Base-by-base conservation (phyloP, 805 yeast genomes). In the Hanseniaspora meyeri region DNA sequence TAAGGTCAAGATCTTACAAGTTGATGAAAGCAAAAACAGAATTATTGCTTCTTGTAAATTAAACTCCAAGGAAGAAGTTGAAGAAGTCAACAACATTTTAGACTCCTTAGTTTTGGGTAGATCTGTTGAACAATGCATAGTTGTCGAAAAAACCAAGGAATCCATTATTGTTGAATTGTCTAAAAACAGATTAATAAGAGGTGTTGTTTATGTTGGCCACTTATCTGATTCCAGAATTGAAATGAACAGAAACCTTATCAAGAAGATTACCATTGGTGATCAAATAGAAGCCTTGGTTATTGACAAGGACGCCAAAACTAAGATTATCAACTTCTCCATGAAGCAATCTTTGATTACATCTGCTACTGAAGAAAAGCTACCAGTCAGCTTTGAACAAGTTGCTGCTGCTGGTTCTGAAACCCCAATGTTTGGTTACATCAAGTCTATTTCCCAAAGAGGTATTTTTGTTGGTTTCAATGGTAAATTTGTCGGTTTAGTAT, bases 391-490 rank as follows among this genome's bases (percentile, higher is more conserved):
- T 63, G 73, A 74, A 17, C 95, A 86, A 43, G 73, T 89, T 49
- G 64, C 70, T 40, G 20, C 59, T 12, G 64, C 64, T 20, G 70
- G 74, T 14, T 77, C 79, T 10, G 71, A 72, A 46, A 71, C 71
- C 27, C 63, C 72, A 32, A 68, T 87, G 53, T 76, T 78, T 57
- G 98, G 97, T 45, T 90, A 75, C 66, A 80, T 91, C 42, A 84
- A 81, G 61, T 82, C 89, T 19, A 79, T 84, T 19, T 86, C 95
- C n/a, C 76, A 77, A 65, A 53, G 42, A 29, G 97, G 97, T 61
- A 73, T 88, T 12, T 91, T 91, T 66, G 85, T 91, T 58, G 78
- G 83, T 0, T 91, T 91, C 69, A 87, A 83, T 57, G 84, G 85
- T 60, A 79, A 77, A 55, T 77, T 91, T 60, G 86, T 87, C 36